Base-by-base conservation (phyloP, 331 rosid genomes). In the Telfairia occidentalis region DNA sequence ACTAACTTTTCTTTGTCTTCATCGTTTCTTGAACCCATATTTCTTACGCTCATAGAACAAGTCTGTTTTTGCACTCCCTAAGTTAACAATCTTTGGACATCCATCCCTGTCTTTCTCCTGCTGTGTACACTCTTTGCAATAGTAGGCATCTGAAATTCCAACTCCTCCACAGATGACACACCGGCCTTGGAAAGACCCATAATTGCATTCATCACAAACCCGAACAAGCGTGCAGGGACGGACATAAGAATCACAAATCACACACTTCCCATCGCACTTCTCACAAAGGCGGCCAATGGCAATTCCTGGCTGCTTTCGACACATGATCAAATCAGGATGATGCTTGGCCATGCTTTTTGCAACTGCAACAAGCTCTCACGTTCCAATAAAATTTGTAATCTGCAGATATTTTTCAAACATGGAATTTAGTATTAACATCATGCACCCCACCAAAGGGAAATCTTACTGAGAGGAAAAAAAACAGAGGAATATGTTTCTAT, bases 151-250 rank as follows among this genome's bases (percentile, higher is more conserved):
- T 12, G 91, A 89, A 13, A 89, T 87, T 35, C 98, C 98, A 32
- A 92, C 92, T 52, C 96, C 98, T 83, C 98, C 94, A 50, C 96
- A 92, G 76, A 90, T 89, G 66, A 92, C 96, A 40, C 97, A 89
- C 26, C 96, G 86, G 42, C 97, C 97, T 73, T 85, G 96, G 74
- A 86, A 86, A 15, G 90, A 86, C n/a, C 86, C 83, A 50, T 84
- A 84, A 79, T 86, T 86, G 86, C 90, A 86, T 78, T 86, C 88
- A 19, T 84, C 88, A 60, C 86, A 84, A 21, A 84, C 88, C 37
- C 90, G 83, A 57, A 86, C 85, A 10, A 70, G 75, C 1, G 75
- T 70, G 30, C 75, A 70, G 9, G 75, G 75, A 1, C 75, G 75
- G 24, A 70, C 75, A 16, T 79, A 81, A 8, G 89, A 87, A 53